A percentile compares a stretch with the other conserved stretches of the same genome.
Evolutionary conservation across 2,329 filamentous ascomycete species (phyloP).

Genomic region (Fusarium clavum): DNA sequence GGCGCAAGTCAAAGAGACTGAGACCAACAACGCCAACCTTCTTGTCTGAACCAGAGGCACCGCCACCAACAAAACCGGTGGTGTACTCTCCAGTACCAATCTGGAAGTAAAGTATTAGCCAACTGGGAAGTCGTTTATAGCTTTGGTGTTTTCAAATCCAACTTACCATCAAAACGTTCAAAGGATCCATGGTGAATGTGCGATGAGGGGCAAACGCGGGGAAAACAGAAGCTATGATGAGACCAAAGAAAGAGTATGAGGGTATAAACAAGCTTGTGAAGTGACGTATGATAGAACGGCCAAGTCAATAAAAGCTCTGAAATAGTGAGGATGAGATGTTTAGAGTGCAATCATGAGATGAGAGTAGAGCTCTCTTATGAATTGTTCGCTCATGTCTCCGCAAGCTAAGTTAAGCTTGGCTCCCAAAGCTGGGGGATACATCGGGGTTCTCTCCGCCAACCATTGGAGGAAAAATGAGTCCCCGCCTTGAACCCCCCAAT

Average conservation of each 20-base stretch:
- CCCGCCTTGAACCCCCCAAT: conserved; percentile 42
- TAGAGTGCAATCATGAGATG: conserved; percentile 17
- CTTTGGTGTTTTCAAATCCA: neutral
- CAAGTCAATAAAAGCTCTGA: neutral
- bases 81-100: conserved; percentile 97
- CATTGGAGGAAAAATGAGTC: conserved; percentile 48
- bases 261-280: neutral
- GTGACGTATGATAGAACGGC: neutral
- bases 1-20: conserved; percentile 87
- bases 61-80: conserved; percentile 89
- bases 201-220: conserved; percentile 35
- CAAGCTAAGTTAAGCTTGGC: conserved; percentile 3
- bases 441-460: conserved; percentile 44
- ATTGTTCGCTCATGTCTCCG: conserved; percentile 42
- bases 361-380: conserved; percentile 35
- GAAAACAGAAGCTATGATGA: conserved; percentile 42
- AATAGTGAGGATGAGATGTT: neutral
- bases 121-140: neutral
- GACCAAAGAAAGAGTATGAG: conserved; percentile 9
- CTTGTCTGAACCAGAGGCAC: conserved; percentile 89
- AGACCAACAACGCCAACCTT: conserved; percentile 94
- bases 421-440: conserved; percentile 13
- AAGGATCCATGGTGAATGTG: conserved; percentile 62
- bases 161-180: conserved; percentile 76
- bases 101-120: conserved; percentile 53